Percentiles rank a stretch among this genome's conserved stretches.
These are phyloP conservation scores for Candida odintsovae DNA, from an alignment of 805 yeast species.

Conservation along the genomic window DNA sequence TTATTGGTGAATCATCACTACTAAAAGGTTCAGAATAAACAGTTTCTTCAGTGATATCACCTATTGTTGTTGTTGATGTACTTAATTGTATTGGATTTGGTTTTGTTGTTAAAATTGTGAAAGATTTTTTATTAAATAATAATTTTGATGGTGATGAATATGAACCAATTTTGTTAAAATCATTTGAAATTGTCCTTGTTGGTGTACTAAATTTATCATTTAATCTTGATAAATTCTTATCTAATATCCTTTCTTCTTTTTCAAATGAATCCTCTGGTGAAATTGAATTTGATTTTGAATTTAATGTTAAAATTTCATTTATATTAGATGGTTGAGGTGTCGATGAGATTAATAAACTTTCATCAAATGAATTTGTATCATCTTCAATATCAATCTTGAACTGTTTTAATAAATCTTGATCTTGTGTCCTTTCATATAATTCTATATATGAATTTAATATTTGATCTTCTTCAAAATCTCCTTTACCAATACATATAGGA, in stretches of 20 bases:
- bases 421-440: neutral
- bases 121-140: constrained; percentile 11
- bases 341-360: neutral
- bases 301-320: neutral
- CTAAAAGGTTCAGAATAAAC: constrained; percentile 18
- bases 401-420: neutral
- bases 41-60: constrained; percentile 19
- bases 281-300: constrained; percentile 5
- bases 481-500: constrained; percentile 3
- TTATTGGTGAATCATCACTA: constrained; percentile 10
- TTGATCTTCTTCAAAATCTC: constrained; percentile 4
- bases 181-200: constrained; percentile 4
- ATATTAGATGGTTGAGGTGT: neutral
- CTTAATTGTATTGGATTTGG: neutral
- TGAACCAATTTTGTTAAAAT: constrained; percentile 1
- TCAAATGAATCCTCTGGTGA: constrained; percentile 21
- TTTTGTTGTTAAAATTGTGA: constrained; percentile 10
- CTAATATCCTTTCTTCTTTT: constrained; percentile 14
- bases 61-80: constrained; percentile 12
- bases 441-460: constrained; percentile 4
- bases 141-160: constrained; percentile 2
- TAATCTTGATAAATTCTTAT: constrained; percentile 7
- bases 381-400: neutral
- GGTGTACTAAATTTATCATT: constrained; percentile 1
- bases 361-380: neutral